Evolutionary conservation across 225 moss, liverwort and hornwort genomes (phyloP), one percentile per base, ranked within the genome.

Genomic region (Pseudisothecium myosuroides): DNA sequence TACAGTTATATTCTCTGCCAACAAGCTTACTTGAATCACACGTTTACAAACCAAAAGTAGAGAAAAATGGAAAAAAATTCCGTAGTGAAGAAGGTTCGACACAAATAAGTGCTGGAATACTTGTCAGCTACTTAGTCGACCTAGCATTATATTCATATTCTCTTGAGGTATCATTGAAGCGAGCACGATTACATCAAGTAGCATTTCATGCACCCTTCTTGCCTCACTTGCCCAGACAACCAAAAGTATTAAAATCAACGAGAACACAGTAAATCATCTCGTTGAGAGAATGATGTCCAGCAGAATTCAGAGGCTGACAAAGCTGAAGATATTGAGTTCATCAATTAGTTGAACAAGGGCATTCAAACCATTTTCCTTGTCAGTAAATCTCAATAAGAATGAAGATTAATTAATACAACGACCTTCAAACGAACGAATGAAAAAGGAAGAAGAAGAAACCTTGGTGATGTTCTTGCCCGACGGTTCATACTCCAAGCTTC

Each of bases 391-490:
- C 55, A 7, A 39, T 28, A 34, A 43, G 16, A 9, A 20, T 7
- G 82, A 47, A 39, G 20, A 17, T 14, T 14, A 24, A 19, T 9
- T 19, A 23, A 34, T 83, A 17, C 31, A 5, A 64, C 17, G 21
- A 71, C 20, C 4, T 28, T 49, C 15, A 11, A 37, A 68, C 24
- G 2, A 2, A 17, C 27, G 12, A 39, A 23, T 18, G 29, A 87
- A 32, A 29, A 45, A 17, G 39, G 39, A 7, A 62, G 17, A 83
- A 29, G 36, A 29, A 76, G 12, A 49, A 86, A 98, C 97, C 98
- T 98, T 97, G 16, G 96, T 95, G 81, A 98, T 92, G 76, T 98
- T 98, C 54, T 87, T 96, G 55, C 96, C 94, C 17, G 91, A 89
- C 7, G 94, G 85, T 54, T 97, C 96, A 80, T 91, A 93, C 54